phyloP scores from a whole-genome alignment of 164 flowering plant species.

The Chimonanthus praecox region DNA sequence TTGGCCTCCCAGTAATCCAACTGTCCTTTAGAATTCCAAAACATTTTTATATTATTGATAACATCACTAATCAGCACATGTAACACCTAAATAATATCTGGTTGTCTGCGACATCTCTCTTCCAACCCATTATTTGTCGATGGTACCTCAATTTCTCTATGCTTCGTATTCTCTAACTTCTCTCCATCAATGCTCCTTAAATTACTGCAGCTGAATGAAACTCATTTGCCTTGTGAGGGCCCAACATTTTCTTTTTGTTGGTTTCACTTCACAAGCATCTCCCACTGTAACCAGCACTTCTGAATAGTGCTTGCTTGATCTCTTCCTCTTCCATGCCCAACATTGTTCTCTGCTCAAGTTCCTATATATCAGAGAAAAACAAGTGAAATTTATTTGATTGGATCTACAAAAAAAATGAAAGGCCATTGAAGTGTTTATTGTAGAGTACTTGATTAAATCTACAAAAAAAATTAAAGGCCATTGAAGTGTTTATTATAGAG shows the following conservation, averaged over 20 bases:
- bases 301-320: slow-evolving; percentile 68
- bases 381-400: neutral
- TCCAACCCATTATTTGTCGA: neutral
- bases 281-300: slow-evolving; percentile 90
- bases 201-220: neutral
- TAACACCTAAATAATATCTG: neutral
- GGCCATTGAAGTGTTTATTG: neutral
- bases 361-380: slow-evolving; percentile 26
- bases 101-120: neutral
- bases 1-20: too few species aligned
- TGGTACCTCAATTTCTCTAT: neutral
- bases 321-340: slow-evolving; percentile 53
- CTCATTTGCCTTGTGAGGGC: neutral
- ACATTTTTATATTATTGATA: slow-evolving; percentile 3
- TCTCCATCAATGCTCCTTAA: neutral
- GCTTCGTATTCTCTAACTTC: neutral
- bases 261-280: slow-evolving; percentile 39
- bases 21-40: neutral
- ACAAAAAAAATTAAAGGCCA: neutral
- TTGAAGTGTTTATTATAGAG: too few species aligned
- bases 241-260: too few species aligned
- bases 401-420: neutral
- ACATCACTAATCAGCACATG: slow-evolving; percentile 1
- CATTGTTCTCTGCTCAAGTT: slow-evolving; percentile 37
- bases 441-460: neutral